Percentiles rank a stretch among this genome's conserved stretches.
These are phyloP conservation scores for Chlorella sp. DNA, from an alignment of 139 green algal genomes.

Conservation along the genomic window DNA sequence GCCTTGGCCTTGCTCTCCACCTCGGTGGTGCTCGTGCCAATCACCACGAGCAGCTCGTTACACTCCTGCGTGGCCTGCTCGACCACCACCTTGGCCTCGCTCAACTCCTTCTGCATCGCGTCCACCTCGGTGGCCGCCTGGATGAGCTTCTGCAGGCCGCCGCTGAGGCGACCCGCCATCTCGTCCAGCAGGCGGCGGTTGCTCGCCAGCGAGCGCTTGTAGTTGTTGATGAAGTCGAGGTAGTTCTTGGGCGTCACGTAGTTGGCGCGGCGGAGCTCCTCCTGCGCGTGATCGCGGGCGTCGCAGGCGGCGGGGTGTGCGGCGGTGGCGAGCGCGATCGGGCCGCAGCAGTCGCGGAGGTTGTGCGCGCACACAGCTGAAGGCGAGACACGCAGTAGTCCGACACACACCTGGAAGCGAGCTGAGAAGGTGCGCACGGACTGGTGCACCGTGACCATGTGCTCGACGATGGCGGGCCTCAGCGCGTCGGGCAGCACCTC, in stretches of 20 bases:
- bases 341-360: too few relatives aligned
- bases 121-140: conserved; percentile 78
- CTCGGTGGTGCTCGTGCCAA: conserved; percentile 62
- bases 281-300: conserved; percentile 20
- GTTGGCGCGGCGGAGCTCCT: conserved; percentile 74
- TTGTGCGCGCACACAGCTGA: not conserved
- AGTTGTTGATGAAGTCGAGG: conserved; percentile 86
- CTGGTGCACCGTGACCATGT: conserved; percentile 86
- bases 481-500: conserved; percentile 47
- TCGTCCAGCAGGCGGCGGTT: conserved; percentile 51
- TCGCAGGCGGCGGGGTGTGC: too few relatives aligned
- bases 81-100: conserved; percentile 74
- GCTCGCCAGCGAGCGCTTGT: conserved; percentile 52
- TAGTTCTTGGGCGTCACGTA: conserved; percentile 96
- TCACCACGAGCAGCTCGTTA: conserved; percentile 73
- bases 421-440: conserved; percentile 54
- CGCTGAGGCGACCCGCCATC: conserved; percentile 53
- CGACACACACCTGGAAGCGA: conserved; percentile 52
- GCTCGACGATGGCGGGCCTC: conserved; percentile 56
- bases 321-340: too few relatives aligned
- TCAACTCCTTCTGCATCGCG: conserved; percentile 76
- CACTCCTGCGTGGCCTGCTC: conserved; percentile 74
- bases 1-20: conserved; percentile 70
- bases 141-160: conserved; percentile 77
- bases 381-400: not conserved